Percentiles rank a stretch among this genome's conserved stretches.
These are phyloP conservation scores for Onygenales sp. DNA, from an alignment of 2,329 filamentous ascomycete species.

Conservation along the genomic window DNA sequence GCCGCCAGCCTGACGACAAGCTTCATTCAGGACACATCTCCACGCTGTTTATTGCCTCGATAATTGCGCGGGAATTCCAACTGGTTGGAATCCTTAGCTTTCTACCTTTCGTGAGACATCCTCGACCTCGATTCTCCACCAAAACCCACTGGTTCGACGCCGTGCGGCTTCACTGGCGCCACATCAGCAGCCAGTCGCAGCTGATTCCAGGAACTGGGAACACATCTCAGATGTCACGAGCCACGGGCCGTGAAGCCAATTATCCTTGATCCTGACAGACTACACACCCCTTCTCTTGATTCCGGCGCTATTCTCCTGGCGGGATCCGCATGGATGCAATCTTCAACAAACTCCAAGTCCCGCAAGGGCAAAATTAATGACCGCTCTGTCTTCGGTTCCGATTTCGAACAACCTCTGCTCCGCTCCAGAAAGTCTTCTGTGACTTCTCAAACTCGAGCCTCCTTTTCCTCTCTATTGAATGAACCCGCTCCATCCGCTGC, in stretches of 20 bases:
- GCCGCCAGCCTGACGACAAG: too few relatives aligned
- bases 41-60: too few relatives aligned
- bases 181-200: not conserved
- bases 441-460: not conserved
- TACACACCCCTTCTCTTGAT: not conserved
- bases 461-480: not conserved
- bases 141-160: not conserved
- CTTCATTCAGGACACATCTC: too few relatives aligned
- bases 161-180: not conserved
- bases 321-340: conserved; percentile 8
- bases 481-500: not conserved
- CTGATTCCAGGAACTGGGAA: not conserved
- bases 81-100: too few relatives aligned
- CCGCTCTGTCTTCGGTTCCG: not conserved
- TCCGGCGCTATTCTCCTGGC: not conserved
- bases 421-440: not conserved
- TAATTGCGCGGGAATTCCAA: too few relatives aligned
- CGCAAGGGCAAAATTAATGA: conserved; percentile 1
- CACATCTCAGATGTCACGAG: not conserved
- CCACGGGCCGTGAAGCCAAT: not conserved
- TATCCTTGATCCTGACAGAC: not conserved
- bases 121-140: too few relatives aligned
- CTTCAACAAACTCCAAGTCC: not conserved
- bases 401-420: not conserved
- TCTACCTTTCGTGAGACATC: too few relatives aligned